Percentiles rank a stretch among this genome's conserved stretches.
Evolutionary conservation across 441 rosid genomes (phyloP).

Genomic region (Adansonia gregorii): DNA sequence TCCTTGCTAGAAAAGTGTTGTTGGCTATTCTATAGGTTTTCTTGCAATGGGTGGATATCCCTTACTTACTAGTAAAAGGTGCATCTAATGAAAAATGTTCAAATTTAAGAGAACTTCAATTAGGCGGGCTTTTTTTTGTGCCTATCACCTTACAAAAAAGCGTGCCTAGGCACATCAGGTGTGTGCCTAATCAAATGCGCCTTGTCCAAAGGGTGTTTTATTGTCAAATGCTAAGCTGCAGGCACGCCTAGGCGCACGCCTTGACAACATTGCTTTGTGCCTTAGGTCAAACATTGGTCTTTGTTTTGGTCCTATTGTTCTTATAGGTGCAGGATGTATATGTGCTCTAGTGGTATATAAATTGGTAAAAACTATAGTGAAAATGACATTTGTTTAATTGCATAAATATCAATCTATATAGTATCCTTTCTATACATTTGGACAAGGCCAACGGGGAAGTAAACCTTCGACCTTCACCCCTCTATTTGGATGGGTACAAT

Average conservation of each 20-base stretch:
- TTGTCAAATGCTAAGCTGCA: too few species aligned
- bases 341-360: not conserved
- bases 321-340: not conserved
- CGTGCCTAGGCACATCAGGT: too few species aligned
- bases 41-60: not conserved
- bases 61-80: too few species aligned
- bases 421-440: not conserved
- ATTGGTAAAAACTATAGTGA: conserved; percentile 12
- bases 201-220: too few species aligned
- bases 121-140: too few species aligned
- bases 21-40: conserved; percentile 1
- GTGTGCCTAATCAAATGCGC: too few species aligned
- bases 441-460: conserved; percentile 12
- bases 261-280: not conserved
- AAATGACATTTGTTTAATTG: not conserved
- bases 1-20: conserved; percentile 9
- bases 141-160: too few species aligned
- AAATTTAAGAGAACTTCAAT: too few species aligned
- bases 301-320: conserved; percentile 1
- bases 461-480: conserved; percentile 18
- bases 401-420: not conserved
- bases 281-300: not conserved
- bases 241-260: too few species aligned
- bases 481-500: conserved; percentile 3
- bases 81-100: too few species aligned